Conservation (phyloP, 768 basidiomycete genomes). For the Suillus alpinus region DNA sequence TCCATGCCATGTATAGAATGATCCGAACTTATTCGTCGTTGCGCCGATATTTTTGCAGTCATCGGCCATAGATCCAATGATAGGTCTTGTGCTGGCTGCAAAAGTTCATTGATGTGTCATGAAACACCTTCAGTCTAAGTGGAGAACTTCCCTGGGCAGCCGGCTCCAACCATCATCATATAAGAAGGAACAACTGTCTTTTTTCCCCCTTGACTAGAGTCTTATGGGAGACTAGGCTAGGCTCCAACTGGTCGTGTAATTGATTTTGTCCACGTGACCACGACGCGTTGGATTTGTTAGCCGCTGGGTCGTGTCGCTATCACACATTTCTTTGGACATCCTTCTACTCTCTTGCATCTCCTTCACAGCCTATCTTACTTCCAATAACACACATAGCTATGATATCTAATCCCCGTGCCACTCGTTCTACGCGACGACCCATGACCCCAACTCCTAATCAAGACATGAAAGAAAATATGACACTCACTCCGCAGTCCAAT, state of each 20-base stretch:
- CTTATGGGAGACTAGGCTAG: no score
- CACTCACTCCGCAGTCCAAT: not conserved
- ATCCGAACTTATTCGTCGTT: not conserved
- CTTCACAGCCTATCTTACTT: conserved; percentile 22
- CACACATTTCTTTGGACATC: not conserved
- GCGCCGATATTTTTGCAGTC: not conserved
- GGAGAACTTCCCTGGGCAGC: no score
- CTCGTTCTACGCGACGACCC: conserved; percentile 24
- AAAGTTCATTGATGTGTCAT: no score
- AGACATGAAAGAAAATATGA: conserved; percentile 17
- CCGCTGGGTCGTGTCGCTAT: conserved; percentile 7
- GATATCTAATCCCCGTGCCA: conserved; percentile 23
- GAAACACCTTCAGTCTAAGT: no score
- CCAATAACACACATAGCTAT: conserved; percentile 15
- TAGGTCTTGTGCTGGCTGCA: no score
- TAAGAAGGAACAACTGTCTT: no score
- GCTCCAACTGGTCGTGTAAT: no score
- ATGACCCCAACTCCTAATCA: not conserved
- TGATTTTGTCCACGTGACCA: conserved; percentile 19
- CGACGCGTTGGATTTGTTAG: conserved; percentile 17
- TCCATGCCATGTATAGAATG: conserved; percentile 3
- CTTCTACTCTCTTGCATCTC: not conserved
- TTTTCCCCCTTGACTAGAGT: no score
- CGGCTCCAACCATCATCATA: no score
- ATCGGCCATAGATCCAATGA: not conserved